Evolutionary conservation across 139 green algal species (phyloP).

Genomic region (Chlorella sp.): DNA sequence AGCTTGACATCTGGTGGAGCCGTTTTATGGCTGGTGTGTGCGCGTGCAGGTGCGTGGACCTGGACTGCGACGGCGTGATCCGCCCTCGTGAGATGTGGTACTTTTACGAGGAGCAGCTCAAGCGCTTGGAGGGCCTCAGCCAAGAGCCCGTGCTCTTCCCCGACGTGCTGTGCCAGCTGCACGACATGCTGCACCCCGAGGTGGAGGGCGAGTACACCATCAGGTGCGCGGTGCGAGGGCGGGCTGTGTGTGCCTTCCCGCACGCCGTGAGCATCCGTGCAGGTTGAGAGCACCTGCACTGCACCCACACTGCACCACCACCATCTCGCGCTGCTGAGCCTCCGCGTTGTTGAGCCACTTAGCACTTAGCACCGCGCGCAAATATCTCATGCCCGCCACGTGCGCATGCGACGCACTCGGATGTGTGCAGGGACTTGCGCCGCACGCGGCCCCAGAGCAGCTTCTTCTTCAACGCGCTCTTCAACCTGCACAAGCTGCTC

Average conservation of each 20-base stretch:
- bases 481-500: conserved; percentile 99
- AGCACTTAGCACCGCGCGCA: too few relatives aligned
- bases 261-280: too few relatives aligned
- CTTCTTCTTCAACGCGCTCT: conserved; percentile 96
- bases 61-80: conserved; percentile 88
- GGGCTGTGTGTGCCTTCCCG: too few relatives aligned
- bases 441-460: conserved; percentile 57
- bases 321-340: too few relatives aligned
- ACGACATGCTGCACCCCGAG: conserved; percentile 87
- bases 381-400: too few relatives aligned
- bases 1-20: background rate
- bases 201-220: conserved; percentile 47
- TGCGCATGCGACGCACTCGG: too few relatives aligned
- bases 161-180: conserved; percentile 92
- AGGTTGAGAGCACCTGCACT: too few relatives aligned
- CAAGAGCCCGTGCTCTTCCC: conserved; percentile 78
- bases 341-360: too few relatives aligned
- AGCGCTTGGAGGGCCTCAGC: conserved; percentile 91
- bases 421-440: conserved; percentile 69
- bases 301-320: too few relatives aligned
- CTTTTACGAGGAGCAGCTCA: conserved; percentile 99
- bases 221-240: conserved; percentile 18
- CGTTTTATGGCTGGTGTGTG: too few relatives aligned
- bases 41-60: conserved; percentile 75
- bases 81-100: conserved; percentile 74